Conservation (phyloP, 192 early-diverging fungal genomes). For the Entomortierella parvispora region DNA sequence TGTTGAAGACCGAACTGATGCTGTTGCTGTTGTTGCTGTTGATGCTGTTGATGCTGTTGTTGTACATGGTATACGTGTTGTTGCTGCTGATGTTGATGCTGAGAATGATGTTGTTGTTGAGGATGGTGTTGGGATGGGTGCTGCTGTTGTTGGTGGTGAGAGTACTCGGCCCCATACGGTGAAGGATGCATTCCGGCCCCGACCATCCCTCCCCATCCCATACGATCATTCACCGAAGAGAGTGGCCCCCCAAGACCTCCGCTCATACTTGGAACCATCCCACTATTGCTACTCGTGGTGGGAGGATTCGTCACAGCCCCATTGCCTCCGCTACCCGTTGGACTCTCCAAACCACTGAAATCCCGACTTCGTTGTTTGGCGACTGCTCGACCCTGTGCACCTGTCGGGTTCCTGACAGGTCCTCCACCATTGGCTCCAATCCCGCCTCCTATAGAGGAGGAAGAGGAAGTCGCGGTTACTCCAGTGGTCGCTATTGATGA, state of each 20-base stretch:
- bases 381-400: conserved; percentile 30
- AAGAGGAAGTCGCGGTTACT: too few relatives aligned
- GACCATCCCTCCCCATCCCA: conserved; percentile 47
- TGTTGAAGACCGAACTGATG: not conserved
- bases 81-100: not conserved
- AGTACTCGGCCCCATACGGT: conserved; percentile 20
- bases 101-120: conserved; percentile 16
- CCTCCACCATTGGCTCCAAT: conserved; percentile 16
- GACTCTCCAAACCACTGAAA: conserved; percentile 25
- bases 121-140: conserved; percentile 2
- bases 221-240: conserved; percentile 8
- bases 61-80: conserved; percentile 1
- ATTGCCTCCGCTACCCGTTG: not conserved
- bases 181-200: conserved; percentile 21
- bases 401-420: conserved; percentile 29
- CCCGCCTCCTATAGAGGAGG: not conserved
- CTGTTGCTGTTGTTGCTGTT: conserved; percentile 20
- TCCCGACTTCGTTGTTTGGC: conserved; percentile 43
- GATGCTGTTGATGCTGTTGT: conserved; percentile 23
- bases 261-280: conserved; percentile 32
- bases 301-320: not conserved
- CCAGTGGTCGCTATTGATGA: too few relatives aligned
- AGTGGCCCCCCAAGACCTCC: conserved; percentile 1
- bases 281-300: conserved; percentile 16
- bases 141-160: conserved; percentile 14